A percentile compares a stretch with the other conserved stretches of the same genome.
These are phyloP conservation scores for Helminthosporium solani DNA, from an alignment of 2,329 filamentous ascomycete genomes.

Conservation along the genomic window DNA sequence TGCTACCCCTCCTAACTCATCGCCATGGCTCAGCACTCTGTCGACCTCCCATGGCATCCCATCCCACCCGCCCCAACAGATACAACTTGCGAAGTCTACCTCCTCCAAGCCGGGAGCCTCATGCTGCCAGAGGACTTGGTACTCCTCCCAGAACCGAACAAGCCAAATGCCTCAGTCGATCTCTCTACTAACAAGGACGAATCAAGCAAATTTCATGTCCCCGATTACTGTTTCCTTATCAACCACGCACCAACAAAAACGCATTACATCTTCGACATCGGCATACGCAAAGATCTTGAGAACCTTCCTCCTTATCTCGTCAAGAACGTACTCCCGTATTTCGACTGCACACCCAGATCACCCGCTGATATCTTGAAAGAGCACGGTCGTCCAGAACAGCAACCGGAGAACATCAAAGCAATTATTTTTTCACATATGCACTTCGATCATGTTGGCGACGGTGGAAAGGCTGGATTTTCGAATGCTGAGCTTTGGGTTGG, in stretches of 20 bases:
- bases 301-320: conserved; percentile 43
- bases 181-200: conserved; percentile 30
- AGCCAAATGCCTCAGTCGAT: conserved; percentile 46
- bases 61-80: conserved; percentile 25
- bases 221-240: conserved; percentile 37
- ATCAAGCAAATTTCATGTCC: conserved; percentile 21
- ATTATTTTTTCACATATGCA: conserved; percentile 45
- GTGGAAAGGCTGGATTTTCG: conserved; percentile 37
- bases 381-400: conserved; percentile 27
- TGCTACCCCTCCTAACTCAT: not conserved
- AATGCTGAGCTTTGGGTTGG: conserved; percentile 45
- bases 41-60: conserved; percentile 13
- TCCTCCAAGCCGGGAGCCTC: conserved; percentile 43
- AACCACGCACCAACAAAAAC: conserved; percentile 31
- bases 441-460: conserved; percentile 46
- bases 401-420: conserved; percentile 43
- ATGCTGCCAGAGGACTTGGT: conserved; percentile 50
- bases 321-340: conserved; percentile 44
- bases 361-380: conserved; percentile 30
- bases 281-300: conserved; percentile 50
- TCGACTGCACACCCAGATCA: conserved; percentile 38
- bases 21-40: not conserved
- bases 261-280: conserved; percentile 56
- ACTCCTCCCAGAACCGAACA: conserved; percentile 47
- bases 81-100: conserved; percentile 32